Evolutionary conservation across 108 stramenopile genomes (phyloP).

Genomic region (Fragilaria crotonensis): DNA sequence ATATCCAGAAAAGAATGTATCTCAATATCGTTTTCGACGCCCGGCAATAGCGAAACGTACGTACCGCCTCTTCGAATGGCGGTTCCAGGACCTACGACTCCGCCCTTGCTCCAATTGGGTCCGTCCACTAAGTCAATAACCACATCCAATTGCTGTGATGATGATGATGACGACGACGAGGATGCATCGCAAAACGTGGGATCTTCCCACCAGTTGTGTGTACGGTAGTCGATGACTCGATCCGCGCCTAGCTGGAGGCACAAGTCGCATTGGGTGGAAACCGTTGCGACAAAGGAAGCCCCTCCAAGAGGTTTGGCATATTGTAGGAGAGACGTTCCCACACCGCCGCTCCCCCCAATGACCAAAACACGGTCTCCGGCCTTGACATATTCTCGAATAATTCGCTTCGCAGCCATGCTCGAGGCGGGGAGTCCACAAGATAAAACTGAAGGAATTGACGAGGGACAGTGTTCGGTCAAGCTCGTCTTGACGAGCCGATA

Average conservation of each 20-base stretch:
- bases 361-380: conserved; percentile 36
- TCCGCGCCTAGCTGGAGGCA: conserved; percentile 35
- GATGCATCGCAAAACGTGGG: neutral
- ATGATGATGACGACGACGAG: too few relatives aligned
- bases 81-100: neutral
- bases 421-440: conserved; percentile 10
- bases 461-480: conserved; percentile 19
- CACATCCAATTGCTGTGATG: neutral
- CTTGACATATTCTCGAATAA: conserved; percentile 17
- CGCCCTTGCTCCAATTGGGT: neutral
- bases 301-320: conserved; percentile 19
- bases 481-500: conserved; percentile 21
- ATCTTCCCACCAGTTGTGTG: conserved; percentile 44
- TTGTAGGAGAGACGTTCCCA: conserved; percentile 36
- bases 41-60: neutral
- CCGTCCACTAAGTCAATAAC: neutral
- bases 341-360: conserved; percentile 50
- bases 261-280: conserved; percentile 29
- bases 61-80: neutral
- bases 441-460: conserved; percentile 9
- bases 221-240: conserved; percentile 36
- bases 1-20: neutral
- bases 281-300: conserved; percentile 33
- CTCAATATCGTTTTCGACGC: neutral
- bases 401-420: conserved; percentile 21